Percentiles rank a stretch among this genome's conserved stretches.
phyloP scores from a whole-genome alignment of 78 protist species.

The Tieghemostelium lacteum region DNA sequence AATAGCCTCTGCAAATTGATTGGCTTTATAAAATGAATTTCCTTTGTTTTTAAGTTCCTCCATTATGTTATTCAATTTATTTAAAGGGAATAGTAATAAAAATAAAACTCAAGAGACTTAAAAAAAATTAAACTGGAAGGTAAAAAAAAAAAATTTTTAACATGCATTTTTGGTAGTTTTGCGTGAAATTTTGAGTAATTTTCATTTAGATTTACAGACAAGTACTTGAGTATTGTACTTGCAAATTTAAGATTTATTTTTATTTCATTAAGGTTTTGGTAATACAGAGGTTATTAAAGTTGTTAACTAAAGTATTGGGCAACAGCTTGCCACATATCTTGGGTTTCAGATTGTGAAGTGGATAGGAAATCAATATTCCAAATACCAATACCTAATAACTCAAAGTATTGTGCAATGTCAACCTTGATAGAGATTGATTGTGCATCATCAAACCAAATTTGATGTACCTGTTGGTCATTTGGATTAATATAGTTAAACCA shows the following conservation, averaged over 20 bases:
- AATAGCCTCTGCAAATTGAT: conserved; percentile 43
- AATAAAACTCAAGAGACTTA: too few relatives aligned
- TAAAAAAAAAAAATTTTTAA: too few relatives aligned
- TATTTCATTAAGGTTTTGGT: neutral
- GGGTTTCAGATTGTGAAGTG: too few relatives aligned
- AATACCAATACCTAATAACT: conserved; percentile 37
- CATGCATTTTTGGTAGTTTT: too few relatives aligned
- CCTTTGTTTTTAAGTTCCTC: conserved; percentile 38
- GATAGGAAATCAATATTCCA: conserved; percentile 77
- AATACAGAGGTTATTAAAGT: too few relatives aligned
- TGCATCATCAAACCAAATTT: conserved; percentile 77
- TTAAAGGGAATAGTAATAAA: too few relatives aligned
- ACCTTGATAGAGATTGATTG: conserved; percentile 37
- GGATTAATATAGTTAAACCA: conserved; percentile 60
- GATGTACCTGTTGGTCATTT: neutral
- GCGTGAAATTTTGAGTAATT: too few relatives aligned
- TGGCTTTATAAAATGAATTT: conserved; percentile 33
- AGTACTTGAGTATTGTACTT: neutral
- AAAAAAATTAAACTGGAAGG: too few relatives aligned
- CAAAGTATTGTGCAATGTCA: neutral
- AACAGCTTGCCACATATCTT: too few relatives aligned
- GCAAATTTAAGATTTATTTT: neutral
- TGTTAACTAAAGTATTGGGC: too few relatives aligned
- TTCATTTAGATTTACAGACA: too few relatives aligned
- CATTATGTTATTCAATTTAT: too few relatives aligned